Evolutionary conservation across 495 filamentous ascomycete species (phyloP), one percentile per base, ranked within the genome.

Genomic region (Peziza echinospora): DNA sequence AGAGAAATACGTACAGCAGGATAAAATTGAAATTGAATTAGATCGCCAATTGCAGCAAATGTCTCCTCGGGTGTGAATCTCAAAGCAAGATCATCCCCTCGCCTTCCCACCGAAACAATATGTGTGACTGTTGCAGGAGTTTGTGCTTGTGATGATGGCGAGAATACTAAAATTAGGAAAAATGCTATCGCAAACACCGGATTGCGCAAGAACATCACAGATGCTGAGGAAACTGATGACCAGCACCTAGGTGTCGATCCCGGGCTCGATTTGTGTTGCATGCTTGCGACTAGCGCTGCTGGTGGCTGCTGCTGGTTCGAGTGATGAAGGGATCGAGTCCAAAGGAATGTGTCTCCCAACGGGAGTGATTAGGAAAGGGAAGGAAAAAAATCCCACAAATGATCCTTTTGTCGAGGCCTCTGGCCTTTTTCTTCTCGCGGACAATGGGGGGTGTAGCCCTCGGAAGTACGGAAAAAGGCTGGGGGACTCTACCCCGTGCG

Each of bases 11-110:
- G 25, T 54, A 67, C 66, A 56, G 54, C 59, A 4, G 64, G 58
- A 40, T 60, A 64, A 61, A 71, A 73, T 41, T 71, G 70, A 57
- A 72, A 73, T 44, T 71, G 67, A 37, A 73, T 60, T 41, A 69
- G 49, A 26, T 67, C 64, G 7, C 70, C 70, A 0, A 57, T 51
- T 1, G 37, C 50, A 1, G 67, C 70, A 24, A 49, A 52, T 24
- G 71, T 48, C 3, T 19, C 11, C 3, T 55, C 47, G 5, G 56
- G 56, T 6, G 19, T 19, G 52, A 59, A 59, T 21, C 34, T 47
- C 26, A 59, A 16, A 45, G 41, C 49, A 47, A 56, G 28, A 6
- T 44, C 52, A 11, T 48, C 41, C 8, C 52, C 53, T 21, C 41
- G 30, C 25, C 53, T 47, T 17, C 53, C 53, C 8, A 56, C 53